Percentiles rank a stretch among this genome's conserved stretches.
phyloP scores from a whole-genome alignment of 2,329 filamentous ascomycete genomes.

The Xylaria sp. region DNA sequence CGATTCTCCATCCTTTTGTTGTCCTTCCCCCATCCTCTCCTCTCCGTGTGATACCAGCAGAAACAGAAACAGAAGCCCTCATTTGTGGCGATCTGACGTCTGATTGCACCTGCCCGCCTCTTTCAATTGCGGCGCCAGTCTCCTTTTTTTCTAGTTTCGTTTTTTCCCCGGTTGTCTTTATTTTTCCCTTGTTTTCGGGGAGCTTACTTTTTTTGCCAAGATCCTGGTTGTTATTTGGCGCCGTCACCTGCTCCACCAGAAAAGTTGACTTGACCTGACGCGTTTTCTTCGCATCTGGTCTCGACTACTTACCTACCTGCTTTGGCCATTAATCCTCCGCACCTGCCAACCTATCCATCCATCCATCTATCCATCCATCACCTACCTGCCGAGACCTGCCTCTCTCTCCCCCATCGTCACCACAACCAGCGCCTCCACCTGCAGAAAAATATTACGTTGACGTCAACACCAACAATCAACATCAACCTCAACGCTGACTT shows the following conservation, averaged over 20 bases:
- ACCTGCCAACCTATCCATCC: conserved; percentile 31
- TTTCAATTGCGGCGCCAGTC: conserved; percentile 26
- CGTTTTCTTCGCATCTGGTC: conserved; percentile 45
- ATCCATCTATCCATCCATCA: conserved; percentile 33
- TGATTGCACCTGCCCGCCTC: conserved; percentile 23
- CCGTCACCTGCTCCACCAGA: conserved; percentile 43
- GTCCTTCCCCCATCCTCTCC: no score
- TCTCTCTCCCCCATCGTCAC: neutral
- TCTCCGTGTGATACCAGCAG: neutral
- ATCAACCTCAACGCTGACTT: neutral
- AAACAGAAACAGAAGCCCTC: neutral
- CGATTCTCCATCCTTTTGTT: conserved; percentile 15
- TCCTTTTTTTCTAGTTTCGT: neutral
- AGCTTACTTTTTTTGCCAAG: conserved; percentile 30
- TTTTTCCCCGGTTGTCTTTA: conserved; percentile 14
- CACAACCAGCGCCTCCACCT: conserved; percentile 3
- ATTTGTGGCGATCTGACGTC: conserved; percentile 7
- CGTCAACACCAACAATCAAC: neutral
- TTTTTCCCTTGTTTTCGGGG: conserved; percentile 15
- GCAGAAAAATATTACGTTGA: neutral
- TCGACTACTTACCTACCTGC: conserved; percentile 19
- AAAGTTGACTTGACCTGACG: conserved; percentile 45
- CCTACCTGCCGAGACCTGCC: conserved; percentile 30
- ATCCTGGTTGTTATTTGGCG: conserved; percentile 42
- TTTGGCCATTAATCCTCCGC: conserved; percentile 35